phyloP scores from a whole-genome alignment of 805 yeast genomes.

The Suhomyces sp. region DNA sequence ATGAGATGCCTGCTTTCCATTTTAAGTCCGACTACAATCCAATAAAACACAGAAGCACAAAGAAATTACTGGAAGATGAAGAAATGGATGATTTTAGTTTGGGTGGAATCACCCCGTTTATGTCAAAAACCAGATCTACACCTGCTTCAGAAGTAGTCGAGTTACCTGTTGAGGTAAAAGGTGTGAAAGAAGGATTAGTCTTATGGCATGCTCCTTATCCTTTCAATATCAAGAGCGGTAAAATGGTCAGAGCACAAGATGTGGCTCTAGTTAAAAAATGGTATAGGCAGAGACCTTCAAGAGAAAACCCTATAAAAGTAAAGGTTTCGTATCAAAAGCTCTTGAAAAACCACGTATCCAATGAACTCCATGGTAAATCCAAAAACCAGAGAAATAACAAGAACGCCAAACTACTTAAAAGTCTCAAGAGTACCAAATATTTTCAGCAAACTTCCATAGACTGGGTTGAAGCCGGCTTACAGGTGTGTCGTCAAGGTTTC shows the following conservation, averaged over 20 bases:
- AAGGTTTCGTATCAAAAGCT: constrained; percentile 86
- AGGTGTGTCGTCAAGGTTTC: constrained; percentile 88
- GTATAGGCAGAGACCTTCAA: constrained; percentile 69
- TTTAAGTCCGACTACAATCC: constrained; percentile 58
- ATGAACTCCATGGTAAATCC: constrained; percentile 55
- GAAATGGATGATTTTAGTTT: constrained; percentile 37
- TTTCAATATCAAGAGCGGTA: constrained; percentile 71
- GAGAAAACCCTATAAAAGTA: constrained; percentile 67
- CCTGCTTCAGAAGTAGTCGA: neutral
- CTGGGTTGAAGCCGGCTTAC: constrained; percentile 98
- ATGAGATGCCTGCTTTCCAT: constrained; percentile 52
- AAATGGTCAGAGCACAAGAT: constrained; percentile 80
- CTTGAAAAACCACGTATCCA: constrained; percentile 70
- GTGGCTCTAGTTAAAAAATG: constrained; percentile 80
- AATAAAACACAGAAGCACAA: constrained; percentile 30
- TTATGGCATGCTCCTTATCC: constrained; percentile 86
- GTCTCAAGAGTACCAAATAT: constrained; percentile 74
- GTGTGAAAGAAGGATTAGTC: constrained; percentile 52
- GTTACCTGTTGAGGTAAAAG: constrained; percentile 36
- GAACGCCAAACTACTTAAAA: constrained; percentile 58
- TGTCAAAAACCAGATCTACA: constrained; percentile 21
- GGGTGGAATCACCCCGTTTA: constrained; percentile 47
- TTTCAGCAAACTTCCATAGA: constrained; percentile 91
- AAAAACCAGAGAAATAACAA: constrained; percentile 39
- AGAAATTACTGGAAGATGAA: constrained; percentile 21